These are phyloP conservation scores for Diutina catenulata DNA, from an alignment of 1,139 yeast genomes.

Conservation along the genomic window DNA sequence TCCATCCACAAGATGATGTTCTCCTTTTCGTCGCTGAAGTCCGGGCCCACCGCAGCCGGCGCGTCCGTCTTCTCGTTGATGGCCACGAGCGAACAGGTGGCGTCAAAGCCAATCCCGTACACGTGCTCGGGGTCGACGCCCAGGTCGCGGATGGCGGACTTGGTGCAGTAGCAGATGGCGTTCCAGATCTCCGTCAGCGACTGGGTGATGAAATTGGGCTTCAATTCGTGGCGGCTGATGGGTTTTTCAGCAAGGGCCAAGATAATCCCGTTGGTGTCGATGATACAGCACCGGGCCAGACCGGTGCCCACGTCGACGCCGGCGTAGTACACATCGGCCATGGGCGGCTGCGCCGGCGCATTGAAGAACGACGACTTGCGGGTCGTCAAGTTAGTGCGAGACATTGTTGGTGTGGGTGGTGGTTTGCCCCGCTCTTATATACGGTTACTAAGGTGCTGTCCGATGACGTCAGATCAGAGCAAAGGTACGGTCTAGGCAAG, in stretches of 20 bases:
- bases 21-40: conserved; percentile 58
- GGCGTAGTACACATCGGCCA: conserved; percentile 51
- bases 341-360: conserved; percentile 26
- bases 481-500: too few species aligned
- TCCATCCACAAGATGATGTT: conserved; percentile 97
- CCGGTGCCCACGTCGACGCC: conserved; percentile 99
- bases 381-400: conserved; percentile 3
- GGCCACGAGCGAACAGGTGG: conserved; percentile 90
- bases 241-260: conserved; percentile 73
- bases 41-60: conserved; percentile 90
- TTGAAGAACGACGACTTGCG: conserved; percentile 21
- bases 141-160: conserved; percentile 58
- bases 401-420: neutral
- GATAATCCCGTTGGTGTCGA: conserved; percentile 74
- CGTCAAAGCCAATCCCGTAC: conserved; percentile 90
- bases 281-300: conserved; percentile 87
- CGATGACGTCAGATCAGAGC: too few species aligned
- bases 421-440: too few species aligned
- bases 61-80: conserved; percentile 51
- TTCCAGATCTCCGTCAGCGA: conserved; percentile 92
- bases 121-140: conserved; percentile 57
- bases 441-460: too few species aligned
- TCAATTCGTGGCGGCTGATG: conserved; percentile 63
- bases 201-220: conserved; percentile 67
- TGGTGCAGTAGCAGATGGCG: conserved; percentile 74